Percentiles rank a stretch among this genome's conserved stretches.
Evolutionary conservation across 345 rosid species (phyloP).

Genomic region (Excoecaria cochinchinensis): DNA sequence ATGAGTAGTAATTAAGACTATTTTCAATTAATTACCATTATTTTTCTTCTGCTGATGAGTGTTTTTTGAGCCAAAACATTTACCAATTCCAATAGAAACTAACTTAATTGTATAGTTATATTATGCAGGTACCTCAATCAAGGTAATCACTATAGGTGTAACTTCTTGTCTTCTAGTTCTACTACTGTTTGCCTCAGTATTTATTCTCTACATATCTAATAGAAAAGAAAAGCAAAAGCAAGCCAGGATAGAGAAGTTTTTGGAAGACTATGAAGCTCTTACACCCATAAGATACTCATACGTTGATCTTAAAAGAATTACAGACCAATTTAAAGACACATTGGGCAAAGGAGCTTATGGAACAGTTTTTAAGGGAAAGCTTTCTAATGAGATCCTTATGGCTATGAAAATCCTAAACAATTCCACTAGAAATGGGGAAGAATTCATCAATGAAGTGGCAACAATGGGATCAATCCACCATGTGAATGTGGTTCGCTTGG

Average conservation of each 20-base stretch:
- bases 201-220: too few relatives aligned
- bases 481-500: too few relatives aligned
- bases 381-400: too few relatives aligned
- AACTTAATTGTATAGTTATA: too few relatives aligned
- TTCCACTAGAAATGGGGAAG: too few relatives aligned
- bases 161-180: neutral
- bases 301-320: slow-evolving; percentile 1
- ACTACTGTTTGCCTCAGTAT: neutral
- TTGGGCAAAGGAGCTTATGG: slow-evolving; percentile 8
- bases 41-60: too few relatives aligned
- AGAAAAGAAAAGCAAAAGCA: neutral
- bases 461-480: too few relatives aligned
- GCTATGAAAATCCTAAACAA: too few relatives aligned
- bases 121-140: neutral
- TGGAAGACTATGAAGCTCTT: slow-evolving; percentile 6
- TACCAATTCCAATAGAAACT: too few relatives aligned
- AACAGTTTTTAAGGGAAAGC: too few relatives aligned
- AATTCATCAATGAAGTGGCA: too few relatives aligned
- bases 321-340: neutral
- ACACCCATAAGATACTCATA: slow-evolving; percentile 12
- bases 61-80: too few relatives aligned
- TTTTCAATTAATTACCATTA: neutral
- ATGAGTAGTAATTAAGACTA: neutral
- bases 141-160: neutral
- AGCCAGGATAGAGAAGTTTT: neutral